These are phyloP conservation scores for Debaryomycetaceae sp. DNA, from an alignment of 1,139 yeast genomes.

Conservation along the genomic window DNA sequence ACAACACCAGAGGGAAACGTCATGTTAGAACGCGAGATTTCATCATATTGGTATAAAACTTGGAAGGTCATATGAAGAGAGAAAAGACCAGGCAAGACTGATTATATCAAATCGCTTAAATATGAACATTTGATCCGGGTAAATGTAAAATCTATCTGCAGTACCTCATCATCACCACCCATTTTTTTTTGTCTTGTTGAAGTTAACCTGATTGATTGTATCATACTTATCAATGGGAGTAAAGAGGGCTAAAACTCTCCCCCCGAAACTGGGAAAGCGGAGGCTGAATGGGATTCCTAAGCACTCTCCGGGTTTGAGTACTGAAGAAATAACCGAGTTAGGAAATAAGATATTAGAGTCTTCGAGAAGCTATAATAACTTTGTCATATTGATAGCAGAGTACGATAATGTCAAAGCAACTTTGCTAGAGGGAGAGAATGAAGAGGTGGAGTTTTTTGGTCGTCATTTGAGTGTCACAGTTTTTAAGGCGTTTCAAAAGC, in stretches of 20 bases:
- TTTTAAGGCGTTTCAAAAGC: conserved; percentile 53
- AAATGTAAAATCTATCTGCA: background rate
- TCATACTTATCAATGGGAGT: conserved; percentile 4
- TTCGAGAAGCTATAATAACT: conserved; percentile 48
- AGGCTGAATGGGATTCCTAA: background rate
- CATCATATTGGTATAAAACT: conserved; percentile 59
- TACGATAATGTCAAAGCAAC: conserved; percentile 23
- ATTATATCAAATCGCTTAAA: background rate
- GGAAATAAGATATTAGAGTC: conserved; percentile 25
- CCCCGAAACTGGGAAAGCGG: background rate
- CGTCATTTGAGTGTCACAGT: conserved; percentile 54
- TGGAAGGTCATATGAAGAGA: conserved; percentile 46
- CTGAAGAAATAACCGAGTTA: conserved; percentile 29
- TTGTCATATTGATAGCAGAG: conserved; percentile 43
- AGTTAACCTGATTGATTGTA: background rate
- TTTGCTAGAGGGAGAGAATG: conserved; percentile 17
- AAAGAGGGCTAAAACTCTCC: conserved; percentile 6
- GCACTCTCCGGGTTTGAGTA: conserved; percentile 11
- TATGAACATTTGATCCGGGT: background rate
- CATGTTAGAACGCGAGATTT: conserved; percentile 52
- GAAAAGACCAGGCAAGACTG: background rate
- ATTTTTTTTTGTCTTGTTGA: background rate
- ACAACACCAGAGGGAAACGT: conserved; percentile 49
- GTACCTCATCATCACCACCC: background rate
- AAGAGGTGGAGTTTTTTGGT: conserved; percentile 27